Base-by-base conservation (phyloP, 495 filamentous ascomycete species). In the Penicillium egyptiacum region DNA sequence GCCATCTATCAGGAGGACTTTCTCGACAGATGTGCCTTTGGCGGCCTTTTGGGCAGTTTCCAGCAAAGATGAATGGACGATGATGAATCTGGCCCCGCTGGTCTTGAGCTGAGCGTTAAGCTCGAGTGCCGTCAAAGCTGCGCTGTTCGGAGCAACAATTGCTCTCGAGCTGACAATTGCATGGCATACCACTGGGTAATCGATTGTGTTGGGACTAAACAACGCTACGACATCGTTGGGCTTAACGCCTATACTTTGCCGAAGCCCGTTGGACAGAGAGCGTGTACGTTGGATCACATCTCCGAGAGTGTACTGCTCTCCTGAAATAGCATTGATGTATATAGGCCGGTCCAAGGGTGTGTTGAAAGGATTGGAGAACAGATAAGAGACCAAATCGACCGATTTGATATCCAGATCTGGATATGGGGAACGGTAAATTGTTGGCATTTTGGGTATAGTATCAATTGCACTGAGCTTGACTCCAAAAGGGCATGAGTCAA, bases 61-160 rank as follows among this genome's bases (percentile, higher is more conserved):
- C 3, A 92, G 71, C 57, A 88, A 74, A 0, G 85, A 69, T 11
- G 75, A 70, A 57, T 88, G 87, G 2, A 89, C 95, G 11, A 87
- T 79, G 23, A 96, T 65, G 10, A 79, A 89, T 58, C 83, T 88
- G 40, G 89, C 90, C 4, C 80, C 74, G 2, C 86, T 84, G 64
- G 92, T 87, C 56, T 86, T 83, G 55, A 96, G 81, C 67, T 96
- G 92, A 67, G 87, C 91, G n/a, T 88, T 84, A 8, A 96, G 78
- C 65, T 96, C 91, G 10, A 91, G 82, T 19, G 74, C 78, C 2
- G 86, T 92, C 71, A 95, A 94, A 2, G 81, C 80, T 26, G 92
- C 90, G 67, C 94, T 96, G 11, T 89, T 89, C 0, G 92, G 87
- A 4, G 85, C 86, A 16, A 88, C 65, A 35, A 85, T 75, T n/a